Base-by-base conservation (phyloP, 495 filamentous ascomycete genomes). In the Pyronema domesticum region DNA sequence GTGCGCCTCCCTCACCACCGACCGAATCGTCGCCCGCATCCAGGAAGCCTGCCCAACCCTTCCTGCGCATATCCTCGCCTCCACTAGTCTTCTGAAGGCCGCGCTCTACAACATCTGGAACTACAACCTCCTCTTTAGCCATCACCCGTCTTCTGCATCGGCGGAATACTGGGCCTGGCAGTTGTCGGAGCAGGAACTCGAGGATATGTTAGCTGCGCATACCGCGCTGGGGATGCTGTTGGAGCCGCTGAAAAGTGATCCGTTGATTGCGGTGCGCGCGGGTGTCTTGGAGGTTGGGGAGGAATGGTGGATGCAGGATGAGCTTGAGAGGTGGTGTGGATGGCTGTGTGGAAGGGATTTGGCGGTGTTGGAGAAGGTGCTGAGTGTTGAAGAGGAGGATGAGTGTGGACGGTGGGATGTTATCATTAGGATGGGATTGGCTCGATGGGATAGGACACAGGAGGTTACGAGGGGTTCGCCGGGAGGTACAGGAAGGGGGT, bases 71-170 rank as follows among this genome's bases (percentile, higher is more conserved):
- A 30, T 30, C 5, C 23, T 30, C 23, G 1, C 23, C 23, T 30
- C 53, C 14, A 6, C 57, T 55, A 13, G 33, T 58, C 15, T 44
- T 52, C n/a, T 52, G 52, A 6, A 30, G 30, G 13, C 53, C 42
- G 62, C 62, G 6, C 44, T 64, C 18, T 64, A 58, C 36, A 60
- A 54, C 48, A 56, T 64, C 17, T 64, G 62, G 62, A 23, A 19
- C 6, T 64, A 23, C 30, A 33, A 6, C 19, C 39, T 7, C 60
- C 64, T 36, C 7, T 34, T 23, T 15, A n/a, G 0, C 39, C 39
- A 43, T 17, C 11, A 43, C 6, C 39, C 23, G 23, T 30, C 23
- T 30, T 30, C 23, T 5, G 23, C 5, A 30, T 1, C 23, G 5
- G 23, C 23, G 5, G 23, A 30, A 30, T 30, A 30, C 23, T 30